phyloP scores from a whole-genome alignment of 768 basidiomycete species.

The Boletus huronensis region DNA sequence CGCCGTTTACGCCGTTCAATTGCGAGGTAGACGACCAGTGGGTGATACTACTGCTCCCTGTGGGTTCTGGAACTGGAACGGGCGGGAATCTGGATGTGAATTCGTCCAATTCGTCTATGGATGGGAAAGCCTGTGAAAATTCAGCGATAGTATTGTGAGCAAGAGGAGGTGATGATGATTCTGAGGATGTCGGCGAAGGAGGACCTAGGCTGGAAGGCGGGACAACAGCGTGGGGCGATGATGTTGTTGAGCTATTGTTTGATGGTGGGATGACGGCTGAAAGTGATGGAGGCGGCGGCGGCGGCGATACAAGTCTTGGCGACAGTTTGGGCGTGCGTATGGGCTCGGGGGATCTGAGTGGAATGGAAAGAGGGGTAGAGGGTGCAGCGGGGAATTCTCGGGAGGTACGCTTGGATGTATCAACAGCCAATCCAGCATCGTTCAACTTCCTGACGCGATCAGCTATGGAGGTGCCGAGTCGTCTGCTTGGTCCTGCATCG shows the following conservation, averaged over 20 bases:
- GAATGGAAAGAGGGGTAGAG: conserved; percentile 22
- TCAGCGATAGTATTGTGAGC: conserved; percentile 44
- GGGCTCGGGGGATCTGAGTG: conserved; percentile 31
- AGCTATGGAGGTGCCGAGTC: conserved; percentile 67
- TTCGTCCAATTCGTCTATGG: conserved; percentile 74
- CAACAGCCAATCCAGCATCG: conserved; percentile 64
- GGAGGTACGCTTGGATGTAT: conserved; percentile 54
- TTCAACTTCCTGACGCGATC: conserved; percentile 77
- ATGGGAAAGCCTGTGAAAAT: conserved; percentile 67
- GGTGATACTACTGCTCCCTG: conserved; percentile 29
- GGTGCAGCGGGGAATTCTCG: conserved; percentile 47
- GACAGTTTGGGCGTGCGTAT: conserved; percentile 40
- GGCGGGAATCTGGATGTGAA: conserved; percentile 47
- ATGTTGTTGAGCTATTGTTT: conserved; percentile 31
- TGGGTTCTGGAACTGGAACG: conserved; percentile 41
- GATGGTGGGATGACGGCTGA: conserved; percentile 18
- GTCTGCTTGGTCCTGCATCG: conserved; percentile 37
- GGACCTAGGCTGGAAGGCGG: conserved; percentile 70
- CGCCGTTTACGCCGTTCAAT: conserved; percentile 31
- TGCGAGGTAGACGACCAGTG: conserved; percentile 21
- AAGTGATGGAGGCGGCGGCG: conserved; percentile 20
- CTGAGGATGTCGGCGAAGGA: conserved; percentile 69
- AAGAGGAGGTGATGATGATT: conserved; percentile 57
- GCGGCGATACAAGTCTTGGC: conserved; percentile 31
- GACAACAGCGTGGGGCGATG: conserved; percentile 64